Percentiles rank a stretch among this genome's conserved stretches.
Conservation (phyloP, 176 grass and related monocot species). For the Phyllostachys edulis region DNA sequence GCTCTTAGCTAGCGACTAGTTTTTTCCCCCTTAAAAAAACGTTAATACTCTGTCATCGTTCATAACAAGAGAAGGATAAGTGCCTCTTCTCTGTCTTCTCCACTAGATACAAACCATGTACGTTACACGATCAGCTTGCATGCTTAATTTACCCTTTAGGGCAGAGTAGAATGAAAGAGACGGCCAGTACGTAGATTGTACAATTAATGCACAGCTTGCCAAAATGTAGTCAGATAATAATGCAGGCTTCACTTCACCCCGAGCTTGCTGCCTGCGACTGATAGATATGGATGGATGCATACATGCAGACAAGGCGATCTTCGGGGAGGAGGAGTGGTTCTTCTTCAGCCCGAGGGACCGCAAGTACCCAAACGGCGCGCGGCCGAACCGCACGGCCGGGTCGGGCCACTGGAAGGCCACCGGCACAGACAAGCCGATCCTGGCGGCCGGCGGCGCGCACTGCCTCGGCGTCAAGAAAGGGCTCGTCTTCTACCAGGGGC, state of each 20-base stretch:
- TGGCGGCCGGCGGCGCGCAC: constrained; percentile 4
- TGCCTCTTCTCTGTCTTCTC: constrained; percentile 5
- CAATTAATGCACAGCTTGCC: background rate
- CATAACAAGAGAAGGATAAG: background rate
- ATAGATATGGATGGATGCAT: background rate
- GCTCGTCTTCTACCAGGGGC: constrained; percentile 53
- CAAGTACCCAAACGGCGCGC: constrained; percentile 49
- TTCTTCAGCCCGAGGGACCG: constrained; percentile 55
- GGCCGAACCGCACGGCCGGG: constrained; percentile 49
- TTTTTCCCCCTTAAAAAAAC: background rate
- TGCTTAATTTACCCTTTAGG: background rate
- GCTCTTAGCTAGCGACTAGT: background rate
- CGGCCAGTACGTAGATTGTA: too few relatives aligned
- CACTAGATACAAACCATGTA: constrained; percentile 9
- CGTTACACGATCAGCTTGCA: background rate
- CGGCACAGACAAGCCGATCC: constrained; percentile 64
- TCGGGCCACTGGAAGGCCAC: constrained; percentile 70
- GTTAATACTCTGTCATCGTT: background rate
- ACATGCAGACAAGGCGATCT: constrained; percentile 33
- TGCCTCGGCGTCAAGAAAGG: constrained; percentile 61
- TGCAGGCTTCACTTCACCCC: too few relatives aligned
- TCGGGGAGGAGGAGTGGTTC: constrained; percentile 49
- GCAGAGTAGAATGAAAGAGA: too few relatives aligned
- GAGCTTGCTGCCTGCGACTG: too few relatives aligned
- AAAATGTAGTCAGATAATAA: too few relatives aligned